Evolutionary conservation across 2,329 filamentous ascomycete species (phyloP).

Genomic region (Pseudogymnoascus verrucosus): DNA sequence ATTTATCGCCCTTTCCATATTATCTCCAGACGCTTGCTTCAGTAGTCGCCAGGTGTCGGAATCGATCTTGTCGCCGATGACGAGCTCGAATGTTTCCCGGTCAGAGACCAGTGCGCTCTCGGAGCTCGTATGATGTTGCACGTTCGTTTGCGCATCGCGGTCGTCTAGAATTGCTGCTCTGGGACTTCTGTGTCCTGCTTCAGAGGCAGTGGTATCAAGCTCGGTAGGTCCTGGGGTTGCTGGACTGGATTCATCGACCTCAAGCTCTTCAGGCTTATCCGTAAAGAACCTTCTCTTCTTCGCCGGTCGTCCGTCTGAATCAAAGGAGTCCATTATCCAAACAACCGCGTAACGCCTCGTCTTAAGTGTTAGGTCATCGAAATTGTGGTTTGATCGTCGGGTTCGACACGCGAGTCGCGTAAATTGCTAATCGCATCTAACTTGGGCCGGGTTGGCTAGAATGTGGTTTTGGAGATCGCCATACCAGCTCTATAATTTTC

Average conservation of each 20-base stretch:
- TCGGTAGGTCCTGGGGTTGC: not conserved
- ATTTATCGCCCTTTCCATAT: slow-evolving; percentile 56
- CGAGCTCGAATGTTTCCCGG: slow-evolving; percentile 47
- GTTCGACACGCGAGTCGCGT: not conserved
- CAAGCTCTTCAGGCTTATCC: slow-evolving; percentile 25
- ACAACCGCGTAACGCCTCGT: not conserved
- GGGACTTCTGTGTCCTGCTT: not conserved
- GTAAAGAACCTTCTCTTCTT: slow-evolving; percentile 42
- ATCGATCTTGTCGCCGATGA: slow-evolving; percentile 50
- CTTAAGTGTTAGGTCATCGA: not conserved
- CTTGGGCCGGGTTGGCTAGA: not conserved
- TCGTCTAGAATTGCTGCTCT: not conserved
- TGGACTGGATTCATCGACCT: slow-evolving; percentile 18
- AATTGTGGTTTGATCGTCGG: not conserved
- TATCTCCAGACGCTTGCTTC: slow-evolving; percentile 45
- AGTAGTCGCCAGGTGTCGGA: slow-evolving; percentile 42
- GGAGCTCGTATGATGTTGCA: slow-evolving; percentile 22
- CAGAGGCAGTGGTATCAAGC: not conserved
- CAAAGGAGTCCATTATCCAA: slow-evolving; percentile 29
- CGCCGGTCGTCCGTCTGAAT: slow-evolving; percentile 35
- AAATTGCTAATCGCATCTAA: slow-evolving; percentile 5
- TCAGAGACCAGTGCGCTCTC: slow-evolving; percentile 39
- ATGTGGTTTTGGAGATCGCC: not conserved
- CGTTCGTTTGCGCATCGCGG: not conserved
- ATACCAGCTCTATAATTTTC: not conserved